phyloP scores from a whole-genome alignment of 495 filamentous ascomycete genomes.

The Penicillium pancosmium region DNA sequence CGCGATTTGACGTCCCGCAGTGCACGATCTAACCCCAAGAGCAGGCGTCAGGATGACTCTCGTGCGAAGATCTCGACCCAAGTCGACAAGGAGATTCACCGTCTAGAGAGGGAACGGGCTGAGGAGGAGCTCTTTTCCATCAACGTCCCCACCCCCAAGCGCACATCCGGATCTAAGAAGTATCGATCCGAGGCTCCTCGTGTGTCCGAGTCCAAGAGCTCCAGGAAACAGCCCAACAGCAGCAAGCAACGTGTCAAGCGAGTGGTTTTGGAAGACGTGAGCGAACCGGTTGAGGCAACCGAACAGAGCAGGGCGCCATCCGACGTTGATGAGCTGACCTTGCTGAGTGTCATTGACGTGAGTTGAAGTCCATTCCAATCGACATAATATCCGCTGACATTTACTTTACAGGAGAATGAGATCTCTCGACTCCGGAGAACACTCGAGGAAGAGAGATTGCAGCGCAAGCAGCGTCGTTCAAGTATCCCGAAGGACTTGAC shows the following conservation, averaged over 20 bases:
- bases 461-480: conserved; percentile 48
- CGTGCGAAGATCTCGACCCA: conserved; percentile 39
- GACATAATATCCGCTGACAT: not conserved
- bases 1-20: conserved; percentile 40
- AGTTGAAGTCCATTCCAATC: conserved; percentile 8
- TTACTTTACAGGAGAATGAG: conserved; percentile 41
- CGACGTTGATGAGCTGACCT: conserved; percentile 41
- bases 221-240: conserved; percentile 42
- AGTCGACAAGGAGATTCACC: conserved; percentile 48
- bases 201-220: conserved; percentile 20
- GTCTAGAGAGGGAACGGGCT: conserved; percentile 45
- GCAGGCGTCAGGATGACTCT: conserved; percentile 37
- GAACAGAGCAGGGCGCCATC: conserved; percentile 38
- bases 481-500: conserved; percentile 32
- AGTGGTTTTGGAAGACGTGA: conserved; percentile 45
- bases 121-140: conserved; percentile 52
- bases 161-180: conserved; percentile 26
- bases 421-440: conserved; percentile 52
- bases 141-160: conserved; percentile 32
- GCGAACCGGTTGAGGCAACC: conserved; percentile 37
- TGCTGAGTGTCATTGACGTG: conserved; percentile 53
- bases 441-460: conserved; percentile 51
- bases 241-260: conserved; percentile 51
- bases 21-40: conserved; percentile 33
- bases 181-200: conserved; percentile 23